Percentiles rank a stretch among this genome's conserved stretches.
These are phyloP conservation scores for Erysimum cheiri DNA, from an alignment of 441 rosid species.

Conservation along the genomic window DNA sequence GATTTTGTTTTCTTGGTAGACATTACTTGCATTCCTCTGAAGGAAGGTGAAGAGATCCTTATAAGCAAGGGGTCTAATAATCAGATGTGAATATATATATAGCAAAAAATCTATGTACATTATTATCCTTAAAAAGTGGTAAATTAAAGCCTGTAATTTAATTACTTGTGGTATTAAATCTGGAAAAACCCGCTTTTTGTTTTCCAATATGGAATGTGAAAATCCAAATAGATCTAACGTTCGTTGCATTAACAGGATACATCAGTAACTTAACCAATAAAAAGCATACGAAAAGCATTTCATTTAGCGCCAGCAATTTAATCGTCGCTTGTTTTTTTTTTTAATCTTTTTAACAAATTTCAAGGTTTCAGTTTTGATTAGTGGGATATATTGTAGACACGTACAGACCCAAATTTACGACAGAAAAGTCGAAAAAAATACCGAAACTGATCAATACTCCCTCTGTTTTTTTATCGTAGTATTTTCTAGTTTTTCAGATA, in stretches of 20 bases:
- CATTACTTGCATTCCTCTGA: neutral
- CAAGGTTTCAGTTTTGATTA: neutral
- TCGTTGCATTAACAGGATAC: neutral
- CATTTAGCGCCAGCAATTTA: slow-evolving; percentile 12
- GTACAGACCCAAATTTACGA: neutral
- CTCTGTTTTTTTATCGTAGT: too few species aligned
- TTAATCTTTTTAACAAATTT: neutral
- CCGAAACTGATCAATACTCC: neutral
- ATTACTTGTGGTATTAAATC: slow-evolving; percentile 1
- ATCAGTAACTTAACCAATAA: neutral
- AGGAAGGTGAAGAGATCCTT: slow-evolving; percentile 27
- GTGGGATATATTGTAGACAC: neutral
- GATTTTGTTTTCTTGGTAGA: neutral
- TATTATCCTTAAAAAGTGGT: neutral
- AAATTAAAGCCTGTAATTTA: slow-evolving; percentile 1
- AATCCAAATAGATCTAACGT: slow-evolving; percentile 25
- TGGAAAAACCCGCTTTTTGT: neutral
- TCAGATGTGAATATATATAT: slow-evolving; percentile 15
- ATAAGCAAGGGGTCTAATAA: neutral
- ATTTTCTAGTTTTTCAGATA: too few species aligned
- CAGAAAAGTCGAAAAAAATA: neutral
- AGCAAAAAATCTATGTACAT: neutral
- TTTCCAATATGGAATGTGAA: slow-evolving; percentile 35
- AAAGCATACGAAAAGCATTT: neutral
- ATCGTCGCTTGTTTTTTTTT: slow-evolving; percentile 1